phyloP scores from a whole-genome alignment of 345 rosid genomes.

The Salix brachista region DNA sequence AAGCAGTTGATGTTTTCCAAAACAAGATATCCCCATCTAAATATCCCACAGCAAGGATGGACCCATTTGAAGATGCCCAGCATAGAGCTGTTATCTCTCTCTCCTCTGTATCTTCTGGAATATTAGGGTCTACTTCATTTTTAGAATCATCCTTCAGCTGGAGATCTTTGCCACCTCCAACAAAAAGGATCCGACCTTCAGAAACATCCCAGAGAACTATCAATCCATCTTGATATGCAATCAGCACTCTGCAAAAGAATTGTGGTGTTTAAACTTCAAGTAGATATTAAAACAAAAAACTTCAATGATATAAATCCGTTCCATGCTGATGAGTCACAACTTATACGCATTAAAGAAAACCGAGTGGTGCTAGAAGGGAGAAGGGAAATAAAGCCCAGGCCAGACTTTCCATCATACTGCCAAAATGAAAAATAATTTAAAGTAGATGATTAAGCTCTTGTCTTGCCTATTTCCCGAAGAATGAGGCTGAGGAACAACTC shows the following conservation, averaged over 20 bases:
- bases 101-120: conserved; percentile 36
- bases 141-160: conserved; percentile 44
- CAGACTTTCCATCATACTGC: neutral
- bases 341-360: neutral
- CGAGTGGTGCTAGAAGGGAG: neutral
- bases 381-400: neutral
- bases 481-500: conserved; percentile 74
- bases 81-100: conserved; percentile 85
- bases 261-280: neutral
- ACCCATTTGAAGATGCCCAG: conserved; percentile 82
- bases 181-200: conserved; percentile 47
- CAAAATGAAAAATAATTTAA: neutral
- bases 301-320: neutral
- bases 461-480: conserved; percentile 69
- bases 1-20: conserved; percentile 49
- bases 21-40: conserved; percentile 82
- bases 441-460: conserved; percentile 5
- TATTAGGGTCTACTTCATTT: conserved; percentile 23
- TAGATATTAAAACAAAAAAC: neutral
- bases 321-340: neutral
- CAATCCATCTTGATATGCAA: conserved; percentile 71
- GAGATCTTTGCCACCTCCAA: conserved; percentile 69
- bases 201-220: conserved; percentile 81
- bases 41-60: conserved; percentile 84
- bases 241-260: conserved; percentile 59